Evolutionary conservation across 331 rosid species (phyloP).

Genomic region (Spiraea crenata): DNA sequence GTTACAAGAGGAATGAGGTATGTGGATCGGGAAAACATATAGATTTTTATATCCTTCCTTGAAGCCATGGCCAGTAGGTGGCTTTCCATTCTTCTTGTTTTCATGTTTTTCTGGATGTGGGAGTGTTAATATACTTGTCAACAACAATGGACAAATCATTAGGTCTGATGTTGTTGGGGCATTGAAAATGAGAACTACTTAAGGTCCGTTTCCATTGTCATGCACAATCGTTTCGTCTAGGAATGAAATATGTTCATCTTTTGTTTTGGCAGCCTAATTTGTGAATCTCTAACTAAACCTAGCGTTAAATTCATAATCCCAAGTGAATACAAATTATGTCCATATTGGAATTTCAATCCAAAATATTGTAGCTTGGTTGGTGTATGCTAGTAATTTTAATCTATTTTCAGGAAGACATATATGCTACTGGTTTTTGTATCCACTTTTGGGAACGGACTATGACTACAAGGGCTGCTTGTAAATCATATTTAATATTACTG

Average conservation of each 20-base stretch:
- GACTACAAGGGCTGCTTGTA: conserved; percentile 6
- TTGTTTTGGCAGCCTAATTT: not conserved
- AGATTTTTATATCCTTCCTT: not conserved
- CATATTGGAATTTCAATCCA: not conserved
- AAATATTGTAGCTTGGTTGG: not conserved
- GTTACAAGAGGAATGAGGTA: conserved; percentile 96
- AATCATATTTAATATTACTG: not conserved
- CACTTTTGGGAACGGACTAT: too few relatives aligned
- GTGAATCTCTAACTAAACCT: not conserved
- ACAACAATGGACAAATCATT: conserved; percentile 96
- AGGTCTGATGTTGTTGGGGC: conserved; percentile 99
- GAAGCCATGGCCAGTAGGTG: conserved; percentile 11
- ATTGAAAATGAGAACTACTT: conserved; percentile 97
- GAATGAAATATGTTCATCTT: too few relatives aligned
- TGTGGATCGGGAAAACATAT: not conserved
- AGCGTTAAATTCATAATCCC: not conserved
- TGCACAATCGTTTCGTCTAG: not conserved
- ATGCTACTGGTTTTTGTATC: too few relatives aligned
- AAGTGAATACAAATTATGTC: not conserved
- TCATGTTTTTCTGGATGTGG: conserved; percentile 99
- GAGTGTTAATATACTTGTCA: conserved; percentile 97
- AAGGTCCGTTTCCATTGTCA: conserved; percentile 48
- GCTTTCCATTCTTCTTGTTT: conserved; percentile 7
- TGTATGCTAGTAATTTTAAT: not conserved
- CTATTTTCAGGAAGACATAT: not conserved